Conservation (phyloP, 768 basidiomycete species). For the Pisolithus orientalis region DNA sequence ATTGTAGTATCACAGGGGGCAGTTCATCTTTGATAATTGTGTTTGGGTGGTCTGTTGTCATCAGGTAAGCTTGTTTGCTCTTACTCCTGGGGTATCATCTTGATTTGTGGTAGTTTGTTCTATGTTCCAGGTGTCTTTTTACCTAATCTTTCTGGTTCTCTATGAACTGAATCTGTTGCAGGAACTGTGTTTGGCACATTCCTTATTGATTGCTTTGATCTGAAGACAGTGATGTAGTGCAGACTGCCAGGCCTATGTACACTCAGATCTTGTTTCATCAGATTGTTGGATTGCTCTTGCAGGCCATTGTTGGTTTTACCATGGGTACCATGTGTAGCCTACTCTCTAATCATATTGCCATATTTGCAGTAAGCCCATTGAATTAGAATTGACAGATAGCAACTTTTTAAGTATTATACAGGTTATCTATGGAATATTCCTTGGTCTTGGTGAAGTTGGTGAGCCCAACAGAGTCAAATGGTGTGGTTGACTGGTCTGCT, state of each 20-base stretch:
- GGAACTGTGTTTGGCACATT: conserved; percentile 71
- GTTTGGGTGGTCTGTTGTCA: conserved; percentile 43
- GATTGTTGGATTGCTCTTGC: conserved; percentile 34
- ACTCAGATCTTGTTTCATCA: conserved; percentile 16
- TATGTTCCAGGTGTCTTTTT: conserved; percentile 48
- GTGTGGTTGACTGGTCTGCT: neutral
- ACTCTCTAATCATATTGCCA: conserved; percentile 60
- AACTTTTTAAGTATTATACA: conserved; percentile 15
- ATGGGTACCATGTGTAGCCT: conserved; percentile 77
- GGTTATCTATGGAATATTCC: conserved; percentile 88
- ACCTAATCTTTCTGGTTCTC: neutral
- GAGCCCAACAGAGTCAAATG: conserved; percentile 7
- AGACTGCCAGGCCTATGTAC: neutral
- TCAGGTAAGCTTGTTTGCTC: conserved; percentile 49
- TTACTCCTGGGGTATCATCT: conserved; percentile 31
- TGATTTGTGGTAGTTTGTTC: conserved; percentile 37
- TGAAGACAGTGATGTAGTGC: conserved; percentile 58
- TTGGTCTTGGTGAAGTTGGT: conserved; percentile 85
- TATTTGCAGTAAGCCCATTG: conserved; percentile 52
- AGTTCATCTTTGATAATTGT: conserved; percentile 35
- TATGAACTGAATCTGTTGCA: conserved; percentile 7
- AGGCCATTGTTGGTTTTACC: conserved; percentile 72
- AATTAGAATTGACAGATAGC: neutral
- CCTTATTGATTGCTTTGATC: conserved; percentile 66
- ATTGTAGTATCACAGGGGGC: conserved; percentile 50